Evolutionary conservation across 2,329 filamentous ascomycete genomes (phyloP), one percentile per base, ranked within the genome.

Genomic region (Colletotrichum musicola): DNA sequence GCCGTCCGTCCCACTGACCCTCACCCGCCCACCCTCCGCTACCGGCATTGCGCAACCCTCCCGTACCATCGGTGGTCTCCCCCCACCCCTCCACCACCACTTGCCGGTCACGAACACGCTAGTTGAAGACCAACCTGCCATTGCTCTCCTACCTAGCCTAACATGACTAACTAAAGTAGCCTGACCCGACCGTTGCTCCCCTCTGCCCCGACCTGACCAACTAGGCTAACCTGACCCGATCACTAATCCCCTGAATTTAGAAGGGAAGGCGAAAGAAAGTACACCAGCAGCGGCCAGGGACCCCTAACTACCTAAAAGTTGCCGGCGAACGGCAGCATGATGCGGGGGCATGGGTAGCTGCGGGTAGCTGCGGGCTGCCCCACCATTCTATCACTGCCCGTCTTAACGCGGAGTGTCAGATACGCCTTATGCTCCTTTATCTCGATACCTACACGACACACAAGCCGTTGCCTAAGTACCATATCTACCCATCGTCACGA

Each of bases 311-410:
- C 55, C 62, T 56, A 61, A 61, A 60, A 60, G 20, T 61, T 46
- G 51, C 7, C n/a, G 61, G 67, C 67, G 55, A 70, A 67, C 53
- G 30, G 68, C 25, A 63, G 58, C 62, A 51, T 47, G 49, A 57
- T 68, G 64, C 61, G 59, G 65, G 68, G 49, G 40, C 65, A 67
- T 70, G 70, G 70, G 68, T 71, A 71, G 60, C 63, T 71, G 70
- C 70, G 70, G 70, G 70, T 70, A 71, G 60, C 50, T 62, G 68
- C 70, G 70, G 70, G 63, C 57, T 62, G 54, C 64, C 68, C 64
- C 59, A 56, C 68, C 55, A 40, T 46, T 40, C 25, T 44, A 25
- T 40, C 55, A 22, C 35, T 54, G 60, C 47, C 27, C 55, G 40
- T 42, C 20, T n/a, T 9, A 49, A 13, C 16, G 46, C 12, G 18